Evolutionary conservation across 1,139 yeast genomes (phyloP), one percentile per base, ranked within the genome.

Genomic region (Saccharomyces uvarum): DNA sequence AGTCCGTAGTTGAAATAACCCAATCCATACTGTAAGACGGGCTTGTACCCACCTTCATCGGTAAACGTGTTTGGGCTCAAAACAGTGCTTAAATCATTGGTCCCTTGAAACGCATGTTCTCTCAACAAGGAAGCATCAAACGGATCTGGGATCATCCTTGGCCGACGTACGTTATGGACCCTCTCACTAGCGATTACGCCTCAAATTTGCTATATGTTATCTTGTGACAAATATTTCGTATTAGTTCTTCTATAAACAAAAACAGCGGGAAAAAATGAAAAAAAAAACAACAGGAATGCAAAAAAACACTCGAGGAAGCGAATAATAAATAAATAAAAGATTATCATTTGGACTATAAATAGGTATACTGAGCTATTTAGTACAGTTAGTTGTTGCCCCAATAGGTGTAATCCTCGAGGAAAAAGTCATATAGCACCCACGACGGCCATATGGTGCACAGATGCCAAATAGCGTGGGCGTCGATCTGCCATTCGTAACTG

Each of bases 391-490:
- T 41, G 24, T 50, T n/a, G 14, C 50, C 48, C 13, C 60, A 47
- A 46, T 53, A 42, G 19, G 56, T 57, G 52, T 52, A 66, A 53
- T 74, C 77, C n/a, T 62, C 57, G 4, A 69, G 56, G 53, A 74
- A 68, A 60, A 74, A 73, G 14, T 67, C 67, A 56, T 73, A 74
- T 2, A 74, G 55, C 52, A 64, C 65, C 59, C 67, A 72, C 2
- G 76, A 68, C 2, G 95, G 93, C 64, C 86, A 68, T 2, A 87
- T 83, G 0, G 95, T 87, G 16, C 83, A 82, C 54, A 84, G 74
- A 70, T 91, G 99, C 98, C 98, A 91, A 56, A 91, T 73, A 1
- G 97, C 84, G 70, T 93, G 99, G 0, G 99, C 97, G 71, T 93
- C 99, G 1, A 93, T 69, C 54, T 86, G 77, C 59, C 80, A 84